Base-by-base conservation (phyloP, 2,329 filamentous ascomycete genomes). In the Teratosphaeria nubilosa region DNA sequence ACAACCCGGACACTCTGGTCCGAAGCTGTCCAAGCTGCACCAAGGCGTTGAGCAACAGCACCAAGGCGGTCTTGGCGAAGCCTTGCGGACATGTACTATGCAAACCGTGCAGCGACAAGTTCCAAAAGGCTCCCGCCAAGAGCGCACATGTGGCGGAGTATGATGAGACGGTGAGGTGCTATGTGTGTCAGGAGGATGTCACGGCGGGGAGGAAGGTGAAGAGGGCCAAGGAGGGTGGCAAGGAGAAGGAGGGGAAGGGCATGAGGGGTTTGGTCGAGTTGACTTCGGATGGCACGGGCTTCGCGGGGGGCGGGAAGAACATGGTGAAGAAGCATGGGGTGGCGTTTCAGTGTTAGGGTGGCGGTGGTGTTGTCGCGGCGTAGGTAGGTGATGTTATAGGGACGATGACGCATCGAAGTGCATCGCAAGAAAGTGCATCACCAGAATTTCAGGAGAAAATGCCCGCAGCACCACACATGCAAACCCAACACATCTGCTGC, bases 21-120 rank as follows among this genome's bases (percentile, higher is more conserved):
- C 73, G 82, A 41, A 80, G 87, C 54, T 99, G 92, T 72, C 94
- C 94, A 0, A 86, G 87, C 52, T 99, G 92, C 74, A 85, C 87
- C 64, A 96, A 95, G 73, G 80, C 78, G 1, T 79, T 97, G 13
- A 87, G 83, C 53, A 97, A 97, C 70, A 82, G 88, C 2, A 88
- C 88, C 3, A 89, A 87, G 69, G 89, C 91, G 0, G 83, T 91
- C 71, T 78, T 96, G 55, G 86, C 89, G 1, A 91, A 90, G 70
- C 88, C 89, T 0, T 99, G 92, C 68, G 92, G 92, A 0, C 92
- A 99, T 70, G 91, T 97, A 0, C 74, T 96, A 24, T 99, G 92
- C 73, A 86, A 88, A 66, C 86, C 82, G 45, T 96, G 92, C 68
- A 86, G 91, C 16, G 82, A 86, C 57, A 88, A 91, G 68, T 95